A percentile compares a stretch with the other conserved stretches of the same genome.
Evolutionary conservation across 345 rosid species (phyloP).

Genomic region (Gossypium thurberi): DNA sequence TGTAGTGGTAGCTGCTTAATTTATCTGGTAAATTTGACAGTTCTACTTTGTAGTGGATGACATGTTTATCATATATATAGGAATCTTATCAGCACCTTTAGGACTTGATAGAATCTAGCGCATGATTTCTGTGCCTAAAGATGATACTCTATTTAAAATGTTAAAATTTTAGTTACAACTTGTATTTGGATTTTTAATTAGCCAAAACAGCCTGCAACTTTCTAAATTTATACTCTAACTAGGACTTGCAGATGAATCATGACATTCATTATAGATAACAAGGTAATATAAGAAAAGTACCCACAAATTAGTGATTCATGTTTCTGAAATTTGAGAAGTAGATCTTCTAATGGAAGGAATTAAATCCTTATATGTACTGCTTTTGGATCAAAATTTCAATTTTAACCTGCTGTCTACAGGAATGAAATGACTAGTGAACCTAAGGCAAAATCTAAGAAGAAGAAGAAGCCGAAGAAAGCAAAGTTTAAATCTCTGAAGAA

Average conservation of each 20-base stretch:
- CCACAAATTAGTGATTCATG: background rate
- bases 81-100: background rate
- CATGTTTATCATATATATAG: background rate
- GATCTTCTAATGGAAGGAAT: background rate
- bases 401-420: slow-evolving; percentile 35
- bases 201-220: background rate
- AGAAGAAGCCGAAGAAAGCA: slow-evolving; percentile 81
- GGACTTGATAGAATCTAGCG: background rate
- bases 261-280: background rate
- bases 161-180: background rate
- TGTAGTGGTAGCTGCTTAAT: background rate
- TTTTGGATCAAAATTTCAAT: background rate
- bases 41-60: background rate
- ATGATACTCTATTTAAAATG: background rate
- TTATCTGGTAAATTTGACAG: background rate
- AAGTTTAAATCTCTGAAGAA: slow-evolving; percentile 90
- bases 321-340: background rate
- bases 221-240: background rate
- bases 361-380: background rate
- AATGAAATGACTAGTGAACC: slow-evolving; percentile 37
- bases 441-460: slow-evolving; percentile 81
- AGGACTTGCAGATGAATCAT: background rate
- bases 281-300: background rate
- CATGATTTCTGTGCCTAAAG: background rate
- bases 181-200: background rate